Evolutionary conservation across 2,329 filamentous ascomycete species (phyloP).

Genomic region (Stylonectria norvegica): DNA sequence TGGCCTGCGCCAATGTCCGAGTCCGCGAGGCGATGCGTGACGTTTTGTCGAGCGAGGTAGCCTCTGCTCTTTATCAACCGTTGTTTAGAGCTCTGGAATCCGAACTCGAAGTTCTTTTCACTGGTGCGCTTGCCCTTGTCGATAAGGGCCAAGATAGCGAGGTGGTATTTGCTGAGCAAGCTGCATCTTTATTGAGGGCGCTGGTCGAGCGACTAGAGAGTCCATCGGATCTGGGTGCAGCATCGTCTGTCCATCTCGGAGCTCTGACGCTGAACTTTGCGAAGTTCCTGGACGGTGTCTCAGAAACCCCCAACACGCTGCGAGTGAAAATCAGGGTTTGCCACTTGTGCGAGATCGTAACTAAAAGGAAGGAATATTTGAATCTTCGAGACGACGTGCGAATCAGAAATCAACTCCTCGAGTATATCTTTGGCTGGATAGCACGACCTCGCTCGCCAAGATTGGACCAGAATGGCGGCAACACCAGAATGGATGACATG

Average conservation of each 20-base stretch:
- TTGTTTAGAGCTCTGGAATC: constrained; percentile 63
- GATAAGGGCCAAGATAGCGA: constrained; percentile 56
- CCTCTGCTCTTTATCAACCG: constrained; percentile 57
- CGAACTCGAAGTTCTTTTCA: constrained; percentile 61
- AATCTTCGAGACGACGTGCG: constrained; percentile 67
- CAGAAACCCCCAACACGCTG: constrained; percentile 54
- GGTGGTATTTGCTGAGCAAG: constrained; percentile 65
- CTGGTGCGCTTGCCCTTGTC: constrained; percentile 49
- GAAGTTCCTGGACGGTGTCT: constrained; percentile 59
- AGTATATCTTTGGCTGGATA: constrained; percentile 68
- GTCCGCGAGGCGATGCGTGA: constrained; percentile 66
- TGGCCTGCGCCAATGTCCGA: constrained; percentile 61
- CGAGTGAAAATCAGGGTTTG: constrained; percentile 68
- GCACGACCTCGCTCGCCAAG: constrained; percentile 55
- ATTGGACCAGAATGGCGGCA: constrained; percentile 39
- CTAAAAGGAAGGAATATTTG: constrained; percentile 63
- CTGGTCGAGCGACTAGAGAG: constrained; percentile 63
- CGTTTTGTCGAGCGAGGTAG: constrained; percentile 62
- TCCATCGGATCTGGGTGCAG: constrained; percentile 58
- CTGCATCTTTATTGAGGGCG: constrained; percentile 59
- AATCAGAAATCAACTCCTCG: constrained; percentile 64
- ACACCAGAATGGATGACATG: constrained; percentile 54
- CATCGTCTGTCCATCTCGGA: constrained; percentile 62
- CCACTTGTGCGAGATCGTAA: constrained; percentile 63
- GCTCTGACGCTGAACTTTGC: constrained; percentile 63